phyloP scores from a whole-genome alignment of 495 filamentous ascomycete species.

The Penicillium macrosclerotiorum region DNA sequence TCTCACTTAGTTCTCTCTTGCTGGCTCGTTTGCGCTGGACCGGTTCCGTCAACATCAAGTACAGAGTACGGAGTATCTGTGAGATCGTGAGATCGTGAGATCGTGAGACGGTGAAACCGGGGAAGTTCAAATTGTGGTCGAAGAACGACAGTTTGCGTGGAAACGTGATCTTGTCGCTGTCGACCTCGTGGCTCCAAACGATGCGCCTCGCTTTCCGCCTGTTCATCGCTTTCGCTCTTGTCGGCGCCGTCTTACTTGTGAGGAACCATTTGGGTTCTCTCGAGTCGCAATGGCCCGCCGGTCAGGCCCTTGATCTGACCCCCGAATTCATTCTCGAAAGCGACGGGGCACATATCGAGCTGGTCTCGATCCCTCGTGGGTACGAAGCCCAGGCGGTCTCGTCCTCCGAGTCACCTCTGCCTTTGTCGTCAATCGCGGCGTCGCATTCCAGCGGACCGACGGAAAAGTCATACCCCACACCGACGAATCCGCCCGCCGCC shows the following conservation, averaged over 20 bases:
- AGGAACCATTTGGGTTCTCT: constrained; percentile 23
- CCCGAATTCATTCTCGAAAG: constrained; percentile 8
- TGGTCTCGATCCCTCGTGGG: constrained; percentile 20
- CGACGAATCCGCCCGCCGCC: constrained; percentile 9
- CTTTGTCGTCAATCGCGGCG: not conserved
- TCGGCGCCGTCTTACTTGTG: constrained; percentile 15
- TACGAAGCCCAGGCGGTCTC: no score
- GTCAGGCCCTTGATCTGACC: not conserved
- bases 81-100: no score
- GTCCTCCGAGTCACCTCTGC: not conserved
- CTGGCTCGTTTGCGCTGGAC: no score
- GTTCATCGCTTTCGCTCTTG: constrained; percentile 12
- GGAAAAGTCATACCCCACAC: constrained; percentile 6
- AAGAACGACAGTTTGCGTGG: no score
- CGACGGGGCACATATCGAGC: constrained; percentile 24
- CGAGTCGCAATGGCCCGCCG: constrained; percentile 11
- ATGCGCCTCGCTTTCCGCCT: constrained; percentile 19
- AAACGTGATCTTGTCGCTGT: not conserved
- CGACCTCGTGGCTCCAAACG: not conserved
- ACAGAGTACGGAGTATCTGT: no score
- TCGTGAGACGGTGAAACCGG: no score
- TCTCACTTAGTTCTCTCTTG: no score
- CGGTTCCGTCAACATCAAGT: no score
- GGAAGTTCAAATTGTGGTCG: no score
- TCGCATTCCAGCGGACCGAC: not conserved